Conservation (phyloP, 176 grass and related monocot species). For the Eleusine indica region DNA sequence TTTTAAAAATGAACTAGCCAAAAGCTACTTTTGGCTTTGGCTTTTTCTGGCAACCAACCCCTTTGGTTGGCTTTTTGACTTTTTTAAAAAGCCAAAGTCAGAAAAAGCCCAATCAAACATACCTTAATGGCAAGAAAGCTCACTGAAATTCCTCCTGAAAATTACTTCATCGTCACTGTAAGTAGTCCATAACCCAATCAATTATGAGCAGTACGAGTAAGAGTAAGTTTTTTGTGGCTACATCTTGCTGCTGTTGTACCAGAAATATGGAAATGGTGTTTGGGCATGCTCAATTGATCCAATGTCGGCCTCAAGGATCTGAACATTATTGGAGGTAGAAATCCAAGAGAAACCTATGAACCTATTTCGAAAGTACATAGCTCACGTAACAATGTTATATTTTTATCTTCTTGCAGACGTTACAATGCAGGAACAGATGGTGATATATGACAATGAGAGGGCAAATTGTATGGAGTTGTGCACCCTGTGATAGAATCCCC, state of each 20-base stretch:
- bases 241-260: slow-evolving; percentile 35
- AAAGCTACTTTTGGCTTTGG: too few relatives aligned
- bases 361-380: background rate
- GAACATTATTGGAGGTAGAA: slow-evolving; percentile 85
- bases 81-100: too few relatives aligned
- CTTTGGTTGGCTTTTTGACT: too few relatives aligned
- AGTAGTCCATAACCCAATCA: slow-evolving; percentile 20
- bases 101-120: too few relatives aligned
- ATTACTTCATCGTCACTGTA: too few relatives aligned
- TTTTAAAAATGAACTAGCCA: too few relatives aligned
- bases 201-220: background rate
- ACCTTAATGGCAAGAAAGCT: slow-evolving; percentile 50
- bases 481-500: slow-evolving; percentile 48
- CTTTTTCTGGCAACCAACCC: too few relatives aligned
- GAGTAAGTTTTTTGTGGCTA: background rate
- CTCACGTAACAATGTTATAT: background rate
- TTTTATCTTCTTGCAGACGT: too few relatives aligned
- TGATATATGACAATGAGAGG: too few relatives aligned
- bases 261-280: slow-evolving; percentile 95
- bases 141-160: too few relatives aligned
- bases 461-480: too few relatives aligned
- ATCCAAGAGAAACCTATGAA: slow-evolving; percentile 1
- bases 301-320: slow-evolving; percentile 79
- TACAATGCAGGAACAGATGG: too few relatives aligned
- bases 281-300: slow-evolving; percentile 94